These are phyloP conservation scores for Daldinia vernicosa DNA, from an alignment of 495 filamentous ascomycete genomes.

Conservation along the genomic window DNA sequence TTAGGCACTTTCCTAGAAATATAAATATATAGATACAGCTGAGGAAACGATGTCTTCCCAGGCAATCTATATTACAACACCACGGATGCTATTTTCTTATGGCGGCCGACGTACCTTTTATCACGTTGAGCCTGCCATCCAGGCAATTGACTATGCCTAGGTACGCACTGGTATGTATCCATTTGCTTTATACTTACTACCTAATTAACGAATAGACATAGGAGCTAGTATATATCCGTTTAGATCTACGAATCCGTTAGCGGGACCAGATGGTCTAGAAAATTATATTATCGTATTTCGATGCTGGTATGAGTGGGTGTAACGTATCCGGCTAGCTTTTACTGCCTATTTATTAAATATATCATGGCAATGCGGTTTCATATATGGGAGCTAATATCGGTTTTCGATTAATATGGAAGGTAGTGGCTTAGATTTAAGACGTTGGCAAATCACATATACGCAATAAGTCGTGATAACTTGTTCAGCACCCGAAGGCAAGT, in stretches of 20 bases:
- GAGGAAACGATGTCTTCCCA: too few relatives aligned
- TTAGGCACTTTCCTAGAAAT: too few relatives aligned
- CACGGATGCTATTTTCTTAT: too few relatives aligned
- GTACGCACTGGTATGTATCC: neutral
- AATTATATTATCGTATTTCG: neutral
- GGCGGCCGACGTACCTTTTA: too few relatives aligned
- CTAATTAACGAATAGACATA: neutral
- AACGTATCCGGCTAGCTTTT: neutral
- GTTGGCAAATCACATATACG: conserved; percentile 8
- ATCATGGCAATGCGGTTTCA: neutral
- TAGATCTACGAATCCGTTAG: neutral
- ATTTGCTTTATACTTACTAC: neutral
- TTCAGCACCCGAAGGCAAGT: conserved; percentile 46
- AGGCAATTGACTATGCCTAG: too few relatives aligned
- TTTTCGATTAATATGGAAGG: neutral
- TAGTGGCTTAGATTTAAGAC: neutral
- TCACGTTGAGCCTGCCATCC: too few relatives aligned
- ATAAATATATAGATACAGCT: too few relatives aligned
- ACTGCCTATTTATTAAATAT: neutral
- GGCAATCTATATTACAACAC: too few relatives aligned
- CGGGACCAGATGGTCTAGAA: neutral
- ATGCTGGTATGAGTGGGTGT: neutral
- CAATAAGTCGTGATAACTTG: neutral
- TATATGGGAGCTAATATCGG: too few relatives aligned
- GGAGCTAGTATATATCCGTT: neutral